phyloP scores from a whole-genome alignment of 2,329 filamentous ascomycete genomes.

The Mycosphaerella sp. region DNA sequence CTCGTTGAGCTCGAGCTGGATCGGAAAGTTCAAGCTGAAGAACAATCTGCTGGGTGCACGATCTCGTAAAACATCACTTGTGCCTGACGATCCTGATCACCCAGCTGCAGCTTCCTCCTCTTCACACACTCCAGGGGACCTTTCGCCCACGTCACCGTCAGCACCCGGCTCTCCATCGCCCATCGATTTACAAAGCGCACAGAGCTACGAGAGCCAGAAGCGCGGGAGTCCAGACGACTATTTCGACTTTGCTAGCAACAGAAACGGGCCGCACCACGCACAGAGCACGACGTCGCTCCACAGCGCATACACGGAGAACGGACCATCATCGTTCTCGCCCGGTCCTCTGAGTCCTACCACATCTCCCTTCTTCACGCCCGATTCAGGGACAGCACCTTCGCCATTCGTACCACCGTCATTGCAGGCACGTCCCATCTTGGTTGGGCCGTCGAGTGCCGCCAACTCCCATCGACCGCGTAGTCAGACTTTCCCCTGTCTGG shows the following conservation, averaged over 20 bases:
- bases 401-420: constrained; percentile 55
- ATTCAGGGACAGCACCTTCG: constrained; percentile 57
- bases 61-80: constrained; percentile 49
- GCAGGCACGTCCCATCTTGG: constrained; percentile 31
- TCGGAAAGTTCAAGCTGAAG: constrained; percentile 94
- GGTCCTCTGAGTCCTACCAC: constrained; percentile 64
- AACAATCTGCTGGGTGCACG: constrained; percentile 56
- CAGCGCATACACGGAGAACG: constrained; percentile 59
- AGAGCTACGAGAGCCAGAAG: constrained; percentile 64
- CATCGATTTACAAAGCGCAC: constrained; percentile 54
- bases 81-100: constrained; percentile 63
- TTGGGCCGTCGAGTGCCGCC: constrained; percentile 42
- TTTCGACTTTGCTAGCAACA: constrained; percentile 50
- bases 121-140: constrained; percentile 54
- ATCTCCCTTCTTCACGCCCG: constrained; percentile 71
- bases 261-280: constrained; percentile 60
- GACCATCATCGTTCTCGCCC: constrained; percentile 61
- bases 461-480: constrained; percentile 72
- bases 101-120: constrained; percentile 49
- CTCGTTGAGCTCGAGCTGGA: constrained; percentile 70
- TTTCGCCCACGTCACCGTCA: constrained; percentile 67
- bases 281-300: constrained; percentile 60
- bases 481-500: constrained; percentile 75
- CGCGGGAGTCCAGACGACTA: constrained; percentile 52
- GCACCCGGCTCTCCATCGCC: constrained; percentile 62